Conservation (phyloP, 2,329 filamentous ascomycete species). For the Hymenoscyphus repandus region DNA sequence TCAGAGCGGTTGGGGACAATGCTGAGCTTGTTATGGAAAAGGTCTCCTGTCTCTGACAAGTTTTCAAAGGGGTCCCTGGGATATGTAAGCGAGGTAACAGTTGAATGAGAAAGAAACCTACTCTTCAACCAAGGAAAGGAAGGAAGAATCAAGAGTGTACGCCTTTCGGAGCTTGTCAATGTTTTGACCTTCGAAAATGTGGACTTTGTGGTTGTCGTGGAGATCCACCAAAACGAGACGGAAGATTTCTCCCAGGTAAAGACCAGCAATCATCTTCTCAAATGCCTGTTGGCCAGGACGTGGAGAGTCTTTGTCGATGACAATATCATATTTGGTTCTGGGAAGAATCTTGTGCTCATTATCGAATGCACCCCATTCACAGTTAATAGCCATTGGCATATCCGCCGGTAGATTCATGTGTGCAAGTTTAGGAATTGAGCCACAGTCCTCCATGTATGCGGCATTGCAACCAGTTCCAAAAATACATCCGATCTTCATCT, state of each 20-base stretch:
- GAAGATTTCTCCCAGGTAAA: conserved; percentile 94
- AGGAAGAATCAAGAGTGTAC: conserved; percentile 88
- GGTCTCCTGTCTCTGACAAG: conserved; percentile 78
- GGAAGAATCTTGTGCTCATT: conserved; percentile 88
- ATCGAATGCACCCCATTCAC: conserved; percentile 95
- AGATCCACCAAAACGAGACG: conserved; percentile 81
- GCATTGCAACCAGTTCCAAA: conserved; percentile 98
- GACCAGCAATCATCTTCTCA: conserved; percentile 95
- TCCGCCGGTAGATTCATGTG: conserved; percentile 83
- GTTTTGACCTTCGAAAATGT: conserved; percentile 81
- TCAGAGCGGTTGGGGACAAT: conserved; percentile 70
- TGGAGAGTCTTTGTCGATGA: conserved; percentile 86
- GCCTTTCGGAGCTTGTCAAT: conserved; percentile 75
- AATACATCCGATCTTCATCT: conserved; percentile 94
- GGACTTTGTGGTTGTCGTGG: conserved; percentile 67
- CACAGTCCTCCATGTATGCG: conserved; percentile 93
- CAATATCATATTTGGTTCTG: conserved; percentile 76
- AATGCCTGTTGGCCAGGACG: conserved; percentile 92
- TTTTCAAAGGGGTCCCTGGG: conserved; percentile 88
- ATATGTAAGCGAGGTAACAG: conserved; percentile 16
- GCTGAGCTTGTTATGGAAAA: conserved; percentile 71
- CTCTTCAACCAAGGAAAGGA: conserved; percentile 90
- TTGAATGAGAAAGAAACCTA: conserved; percentile 35
- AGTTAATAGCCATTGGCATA: conserved; percentile 90
- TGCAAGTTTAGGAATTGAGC: conserved; percentile 87